A percentile compares a stretch with the other conserved stretches of the same genome.
phyloP scores from a whole-genome alignment of 208 protist species.

The Trypanosoma scelopori region DNA sequence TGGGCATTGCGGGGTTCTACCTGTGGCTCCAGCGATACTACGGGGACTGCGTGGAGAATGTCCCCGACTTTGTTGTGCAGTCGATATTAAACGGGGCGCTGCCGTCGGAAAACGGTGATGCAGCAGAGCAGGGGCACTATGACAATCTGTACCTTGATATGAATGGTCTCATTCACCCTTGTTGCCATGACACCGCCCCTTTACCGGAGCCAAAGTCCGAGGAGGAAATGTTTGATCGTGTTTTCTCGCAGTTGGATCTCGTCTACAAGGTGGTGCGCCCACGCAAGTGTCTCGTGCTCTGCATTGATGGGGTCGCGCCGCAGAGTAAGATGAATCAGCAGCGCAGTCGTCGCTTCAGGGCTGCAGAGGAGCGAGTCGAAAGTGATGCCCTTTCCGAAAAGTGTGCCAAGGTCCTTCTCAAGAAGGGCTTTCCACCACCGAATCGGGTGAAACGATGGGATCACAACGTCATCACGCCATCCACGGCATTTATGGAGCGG shows the following conservation, averaged over 20 bases:
- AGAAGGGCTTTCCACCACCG: constrained; percentile 62
- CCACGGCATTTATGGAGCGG: constrained; percentile 98
- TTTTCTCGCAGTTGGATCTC: constrained; percentile 98
- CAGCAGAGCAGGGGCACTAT: constrained; percentile 18
- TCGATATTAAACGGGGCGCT: constrained; percentile 41
- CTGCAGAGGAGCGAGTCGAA: constrained; percentile 91
- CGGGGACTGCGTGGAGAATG: constrained; percentile 70
- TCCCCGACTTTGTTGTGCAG: constrained; percentile 73
- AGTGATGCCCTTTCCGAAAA: constrained; percentile 64
- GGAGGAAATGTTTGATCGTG: constrained; percentile 91
- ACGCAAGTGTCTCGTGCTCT: constrained; percentile 97
- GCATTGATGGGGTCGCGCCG: constrained; percentile 98
- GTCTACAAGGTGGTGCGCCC: constrained; percentile 98
- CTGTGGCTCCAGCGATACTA: constrained; percentile 89
- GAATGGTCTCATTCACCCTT: constrained; percentile 99
- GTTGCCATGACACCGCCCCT: constrained; percentile 96
- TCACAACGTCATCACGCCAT: constrained; percentile 99
- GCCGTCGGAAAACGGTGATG: constrained; percentile 10
- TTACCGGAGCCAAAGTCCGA: constrained; percentile 78
- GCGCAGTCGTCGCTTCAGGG: constrained; percentile 96
- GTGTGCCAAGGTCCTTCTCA: constrained; percentile 58
- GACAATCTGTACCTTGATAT: constrained; percentile 99
- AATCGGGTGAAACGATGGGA: constrained; percentile 91
- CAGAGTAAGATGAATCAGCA: constrained; percentile 99
- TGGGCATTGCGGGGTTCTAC: constrained; percentile 92